Evolutionary conservation across 352 stramenopile genomes (phyloP), one percentile per base, ranked within the genome.

Genomic region (Phytophthora idaei): DNA sequence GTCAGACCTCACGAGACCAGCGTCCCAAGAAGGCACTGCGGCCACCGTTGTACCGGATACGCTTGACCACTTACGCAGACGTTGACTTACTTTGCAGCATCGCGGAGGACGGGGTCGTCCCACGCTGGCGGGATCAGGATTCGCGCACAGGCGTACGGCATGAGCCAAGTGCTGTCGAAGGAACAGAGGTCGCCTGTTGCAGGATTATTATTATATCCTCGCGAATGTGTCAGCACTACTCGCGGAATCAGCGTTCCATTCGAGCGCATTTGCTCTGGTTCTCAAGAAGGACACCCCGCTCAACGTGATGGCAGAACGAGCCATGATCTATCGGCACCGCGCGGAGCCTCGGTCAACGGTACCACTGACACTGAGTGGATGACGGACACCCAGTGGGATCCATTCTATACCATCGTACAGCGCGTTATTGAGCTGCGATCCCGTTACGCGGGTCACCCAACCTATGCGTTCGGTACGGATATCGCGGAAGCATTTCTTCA

Each of bases 141-240:
- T 0, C 1, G 0, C 34, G 52, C 1, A 3, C 44, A 4, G 52
- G 45, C 27, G 52, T 54, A 1, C 52, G 61, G 11, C 53, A 45
- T 4, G 3, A 48, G 0, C 52, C 53, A 4, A 41, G 53, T 11
- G 47, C 61, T 25, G 2, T 5, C 1, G 8, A 21, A 6, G 53
- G 53, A 11, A 12, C 61, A 4, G 15, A 5, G 1, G 17, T 69
- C 37, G 61, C 8, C 28, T 69, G 0, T 17, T 69, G 1, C 9
- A 15, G 15, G 60, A 61, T 2, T 61, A 67, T 11, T 67, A 67
- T 32, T 57, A 42, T 41, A 34, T 67, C 12, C 4, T 57, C 12
- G 60, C 44, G 1, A 39, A 12, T 8, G 10, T 56, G 14, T 6
- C 31, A 0, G 31, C 29, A 9, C 34, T 67, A 1, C 9, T 8